Base-by-base conservation (phyloP, 108 stramenopile species). In the Bacterosira constricta region DNA sequence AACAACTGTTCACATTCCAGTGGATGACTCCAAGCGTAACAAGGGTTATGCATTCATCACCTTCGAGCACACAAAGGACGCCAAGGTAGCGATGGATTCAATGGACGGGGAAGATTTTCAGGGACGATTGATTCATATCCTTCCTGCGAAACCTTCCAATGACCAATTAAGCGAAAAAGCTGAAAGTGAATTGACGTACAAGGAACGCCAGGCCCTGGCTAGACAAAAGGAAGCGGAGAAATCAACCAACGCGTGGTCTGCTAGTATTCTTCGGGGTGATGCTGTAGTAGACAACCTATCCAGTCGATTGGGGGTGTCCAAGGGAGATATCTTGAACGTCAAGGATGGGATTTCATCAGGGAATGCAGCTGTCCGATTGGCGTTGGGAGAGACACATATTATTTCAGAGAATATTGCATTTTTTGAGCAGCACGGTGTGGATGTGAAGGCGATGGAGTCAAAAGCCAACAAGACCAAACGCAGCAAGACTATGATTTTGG, bases 41-140 rank as follows among this genome's bases (percentile, higher is more conserved):
- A 97, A 97, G 49, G 99, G 99, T 7, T 99, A 97, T 81, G 98
- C 86, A 11, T 99, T 98, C 82, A 82, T 98, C 21, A 82, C 93
- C 27, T 92, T 90, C 73, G 83, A 74, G 49, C 69, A 60, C 25
- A 77, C 80, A 26, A 63, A 67, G 6, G 80, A 83, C 57, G 96
- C 92, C 1, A 64, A 73, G 37, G 55, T 53, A 46, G 97, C 95
- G 6, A 76, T 80, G 50, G 69, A 76, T 15, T 51, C 71, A 49
- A 57, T 94, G 66, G 93, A 95, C 52, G 84, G 82, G 32, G 75
- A 66, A 12, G 85, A 93, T 53, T 97, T 96, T 72, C 91, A 96
- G 71, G 97, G 97, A 1, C 80, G 97, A 39, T 68, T 96, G 11
- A 69, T 97, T 47, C 93, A 95, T 63, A 88, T 97, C 10, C 73